A percentile compares a stretch with the other conserved stretches of the same genome.
These are phyloP conservation scores for Kregervanrija delftensis DNA, from an alignment of 805 yeast genomes.

Conservation along the genomic window DNA sequence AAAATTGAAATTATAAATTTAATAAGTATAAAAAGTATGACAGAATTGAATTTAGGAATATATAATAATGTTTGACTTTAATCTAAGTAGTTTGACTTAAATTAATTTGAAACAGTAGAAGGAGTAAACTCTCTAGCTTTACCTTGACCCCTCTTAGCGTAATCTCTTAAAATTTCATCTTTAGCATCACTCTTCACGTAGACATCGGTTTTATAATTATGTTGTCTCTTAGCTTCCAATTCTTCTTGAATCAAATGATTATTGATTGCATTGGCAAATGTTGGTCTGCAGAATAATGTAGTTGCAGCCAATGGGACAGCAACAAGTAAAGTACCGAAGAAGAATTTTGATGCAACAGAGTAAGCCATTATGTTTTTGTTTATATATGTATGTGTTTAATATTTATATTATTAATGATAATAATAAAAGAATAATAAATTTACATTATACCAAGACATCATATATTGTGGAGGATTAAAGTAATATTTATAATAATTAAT, in stretches of 20 bases:
- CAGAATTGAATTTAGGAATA: no score
- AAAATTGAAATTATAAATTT: no score
- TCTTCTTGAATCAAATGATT: constrained; percentile 27
- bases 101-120: constrained; percentile 5
- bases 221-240: constrained; percentile 22
- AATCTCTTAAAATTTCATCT: constrained; percentile 22
- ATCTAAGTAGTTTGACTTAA: not conserved
- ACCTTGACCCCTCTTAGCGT: constrained; percentile 22
- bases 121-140: constrained; percentile 23
- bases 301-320: constrained; percentile 24
- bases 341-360: constrained; percentile 19
- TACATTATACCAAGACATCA: not conserved
- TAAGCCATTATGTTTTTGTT: constrained; percentile 18
- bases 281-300: constrained; percentile 25
- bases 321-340: constrained; percentile 23
- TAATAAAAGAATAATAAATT: not conserved
- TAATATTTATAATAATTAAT: no score
- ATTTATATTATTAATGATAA: not conserved
- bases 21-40: no score
- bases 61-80: not conserved
- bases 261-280: constrained; percentile 30
- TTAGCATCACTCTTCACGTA: constrained; percentile 16
- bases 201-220: constrained; percentile 21
- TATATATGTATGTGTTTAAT: not conserved
- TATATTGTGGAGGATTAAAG: no score